Evolutionary conservation across 306 rosid genomes (phyloP).

Genomic region (Astragalus membranaceus): DNA sequence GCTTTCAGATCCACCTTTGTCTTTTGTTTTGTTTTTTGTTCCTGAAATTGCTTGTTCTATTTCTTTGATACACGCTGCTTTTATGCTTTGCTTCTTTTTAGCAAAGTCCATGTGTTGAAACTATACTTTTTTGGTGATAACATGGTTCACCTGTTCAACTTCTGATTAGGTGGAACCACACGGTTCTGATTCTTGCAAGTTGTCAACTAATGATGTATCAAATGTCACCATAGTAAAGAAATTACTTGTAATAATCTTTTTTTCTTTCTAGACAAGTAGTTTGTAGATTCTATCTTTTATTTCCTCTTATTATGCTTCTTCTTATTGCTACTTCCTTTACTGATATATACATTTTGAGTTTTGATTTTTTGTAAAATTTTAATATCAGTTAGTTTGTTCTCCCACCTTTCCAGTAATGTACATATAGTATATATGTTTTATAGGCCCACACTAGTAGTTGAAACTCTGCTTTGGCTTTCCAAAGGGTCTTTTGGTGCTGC

Average conservation of each 20-base stretch:
- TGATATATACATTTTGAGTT: conserved; percentile 13
- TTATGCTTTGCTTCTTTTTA: too few species aligned
- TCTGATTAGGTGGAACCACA: conserved; percentile 61
- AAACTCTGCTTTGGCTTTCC: too few species aligned
- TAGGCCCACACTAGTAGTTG: conserved; percentile 19
- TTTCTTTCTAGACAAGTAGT: too few species aligned
- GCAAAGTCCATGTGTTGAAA: too few species aligned
- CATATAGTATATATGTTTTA: conserved; percentile 4
- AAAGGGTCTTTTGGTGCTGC: too few species aligned
- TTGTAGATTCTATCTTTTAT: conserved; percentile 28
- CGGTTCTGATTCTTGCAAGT: conserved; percentile 43
- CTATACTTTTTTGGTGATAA: too few species aligned
- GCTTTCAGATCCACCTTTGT: too few species aligned
- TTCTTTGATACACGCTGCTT: too few species aligned
- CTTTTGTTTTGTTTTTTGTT: too few species aligned
- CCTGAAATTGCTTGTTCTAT: too few species aligned
- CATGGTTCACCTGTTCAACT: conserved; percentile 35
- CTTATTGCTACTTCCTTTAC: background rate
- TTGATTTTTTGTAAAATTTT: conserved; percentile 30
- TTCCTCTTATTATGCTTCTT: background rate
- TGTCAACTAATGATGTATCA: conserved; percentile 42
- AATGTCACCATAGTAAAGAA: too few species aligned
- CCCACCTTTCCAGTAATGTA: conserved; percentile 26
- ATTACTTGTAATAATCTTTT: too few species aligned
- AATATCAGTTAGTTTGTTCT: conserved; percentile 14